phyloP scores from a whole-genome alignment of 1,284 basidiomycete species.

The Anthracocystis panici-leucophaei region DNA sequence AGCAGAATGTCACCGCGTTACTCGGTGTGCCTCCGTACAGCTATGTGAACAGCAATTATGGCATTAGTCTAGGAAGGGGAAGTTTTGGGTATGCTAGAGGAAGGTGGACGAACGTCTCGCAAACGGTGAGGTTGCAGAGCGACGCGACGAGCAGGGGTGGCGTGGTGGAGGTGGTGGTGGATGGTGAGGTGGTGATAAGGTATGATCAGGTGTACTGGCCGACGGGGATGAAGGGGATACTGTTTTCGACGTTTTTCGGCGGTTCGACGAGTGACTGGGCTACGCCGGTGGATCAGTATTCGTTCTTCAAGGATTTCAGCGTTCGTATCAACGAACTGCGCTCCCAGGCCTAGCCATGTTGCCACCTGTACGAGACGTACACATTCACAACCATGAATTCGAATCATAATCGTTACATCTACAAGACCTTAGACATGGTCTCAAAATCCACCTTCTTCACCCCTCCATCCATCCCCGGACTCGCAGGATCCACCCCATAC shows the following conservation, averaged over 20 bases:
- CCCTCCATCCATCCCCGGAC: constrained; percentile 17
- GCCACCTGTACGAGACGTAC: background rate
- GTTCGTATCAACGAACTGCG: constrained; percentile 31
- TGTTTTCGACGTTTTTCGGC: constrained; percentile 56
- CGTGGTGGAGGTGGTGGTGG: constrained; percentile 31
- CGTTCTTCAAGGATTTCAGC: constrained; percentile 44
- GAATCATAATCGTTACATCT: too few relatives aligned
- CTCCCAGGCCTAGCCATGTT: too few relatives aligned
- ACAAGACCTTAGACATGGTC: constrained; percentile 35
- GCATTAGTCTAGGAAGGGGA: constrained; percentile 51
- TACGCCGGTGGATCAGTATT: constrained; percentile 35
- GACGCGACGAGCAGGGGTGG: constrained; percentile 17
- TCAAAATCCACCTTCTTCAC: constrained; percentile 31
- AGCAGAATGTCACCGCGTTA: constrained; percentile 29
- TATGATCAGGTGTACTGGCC: constrained; percentile 45
- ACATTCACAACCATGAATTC: too few relatives aligned
- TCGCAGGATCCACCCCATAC: constrained; percentile 72
- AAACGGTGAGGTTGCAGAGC: constrained; percentile 32
- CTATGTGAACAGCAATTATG: constrained; percentile 48
- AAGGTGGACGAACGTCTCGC: constrained; percentile 44
- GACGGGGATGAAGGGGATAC: constrained; percentile 29
- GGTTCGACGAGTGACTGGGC: constrained; percentile 44
- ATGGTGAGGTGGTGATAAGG: constrained; percentile 21
- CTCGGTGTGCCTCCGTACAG: constrained; percentile 32
- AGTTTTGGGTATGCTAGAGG: constrained; percentile 25